Conservation (phyloP, 2,329 filamentous ascomycete genomes). For the Ambrosiella beaveri region DNA sequence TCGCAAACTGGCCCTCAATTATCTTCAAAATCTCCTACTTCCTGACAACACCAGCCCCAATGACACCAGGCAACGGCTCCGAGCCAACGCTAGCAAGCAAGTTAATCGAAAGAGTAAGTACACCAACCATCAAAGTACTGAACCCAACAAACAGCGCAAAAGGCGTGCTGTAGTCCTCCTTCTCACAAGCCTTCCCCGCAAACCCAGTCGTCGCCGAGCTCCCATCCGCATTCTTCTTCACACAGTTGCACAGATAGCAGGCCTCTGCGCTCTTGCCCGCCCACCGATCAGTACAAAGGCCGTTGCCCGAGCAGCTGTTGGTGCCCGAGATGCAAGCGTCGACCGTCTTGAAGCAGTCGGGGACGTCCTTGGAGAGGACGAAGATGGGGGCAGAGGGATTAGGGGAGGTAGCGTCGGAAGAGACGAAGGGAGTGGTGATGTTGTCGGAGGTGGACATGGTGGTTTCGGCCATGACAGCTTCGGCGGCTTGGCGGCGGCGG, state of each 20-base stretch:
- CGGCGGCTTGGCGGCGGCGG: slow-evolving; percentile 27
- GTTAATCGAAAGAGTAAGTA: slow-evolving; percentile 54
- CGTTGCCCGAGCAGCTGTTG: slow-evolving; percentile 67
- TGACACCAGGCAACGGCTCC: slow-evolving; percentile 79
- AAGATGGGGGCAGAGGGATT: slow-evolving; percentile 13
- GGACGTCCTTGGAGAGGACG: slow-evolving; percentile 29
- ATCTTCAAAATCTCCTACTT: slow-evolving; percentile 29
- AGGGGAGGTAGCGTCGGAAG: slow-evolving; percentile 13
- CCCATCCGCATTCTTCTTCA: slow-evolving; percentile 35
- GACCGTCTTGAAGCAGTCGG: slow-evolving; percentile 56
- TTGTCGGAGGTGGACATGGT: slow-evolving; percentile 13
- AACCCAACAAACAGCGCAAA: slow-evolving; percentile 79
- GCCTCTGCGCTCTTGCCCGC: slow-evolving; percentile 25
- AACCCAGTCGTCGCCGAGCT: slow-evolving; percentile 51
- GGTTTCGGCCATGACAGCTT: slow-evolving; percentile 13
- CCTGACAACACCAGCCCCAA: slow-evolving; percentile 80
- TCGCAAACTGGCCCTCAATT: background rate
- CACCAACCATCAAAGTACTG: slow-evolving; percentile 48
- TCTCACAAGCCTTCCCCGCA: slow-evolving; percentile 77
- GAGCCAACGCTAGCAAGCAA: slow-evolving; percentile 71
- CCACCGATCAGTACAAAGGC: slow-evolving; percentile 55
- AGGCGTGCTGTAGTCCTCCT: slow-evolving; percentile 71
- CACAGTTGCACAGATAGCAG: slow-evolving; percentile 71
- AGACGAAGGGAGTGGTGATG: slow-evolving; percentile 6
- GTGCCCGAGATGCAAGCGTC: slow-evolving; percentile 54